Percentiles rank a stretch among this genome's conserved stretches.
These are phyloP conservation scores for Nicotiana noctiflora DNA, from an alignment of 257 asterid genomes.

Conservation along the genomic window DNA sequence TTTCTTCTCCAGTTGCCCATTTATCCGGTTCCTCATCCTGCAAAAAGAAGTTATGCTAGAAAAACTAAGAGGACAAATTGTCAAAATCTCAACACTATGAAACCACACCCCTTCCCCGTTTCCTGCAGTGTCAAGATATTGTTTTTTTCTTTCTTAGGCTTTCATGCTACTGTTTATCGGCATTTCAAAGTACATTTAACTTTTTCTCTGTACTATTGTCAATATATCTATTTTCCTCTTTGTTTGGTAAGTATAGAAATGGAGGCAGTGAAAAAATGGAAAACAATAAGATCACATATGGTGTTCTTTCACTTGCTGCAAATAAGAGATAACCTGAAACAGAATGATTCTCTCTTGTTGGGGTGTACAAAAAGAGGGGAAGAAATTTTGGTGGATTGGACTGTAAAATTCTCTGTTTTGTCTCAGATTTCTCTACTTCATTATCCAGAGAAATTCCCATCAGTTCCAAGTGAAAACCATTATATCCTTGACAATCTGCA, in stretches of 20 bases:
- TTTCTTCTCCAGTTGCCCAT: slow-evolving; percentile 30
- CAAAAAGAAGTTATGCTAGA: slow-evolving; percentile 1
- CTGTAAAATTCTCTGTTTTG: background rate
- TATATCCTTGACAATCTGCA: background rate
- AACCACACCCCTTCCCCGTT: background rate
- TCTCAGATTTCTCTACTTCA: background rate
- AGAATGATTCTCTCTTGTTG: background rate
- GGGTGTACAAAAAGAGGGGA: background rate
- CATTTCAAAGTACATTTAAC: background rate
- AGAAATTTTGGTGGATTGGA: background rate
- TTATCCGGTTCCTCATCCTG: slow-evolving; percentile 36
- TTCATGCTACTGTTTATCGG: background rate
- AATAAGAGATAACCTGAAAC: background rate
- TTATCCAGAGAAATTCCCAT: background rate
- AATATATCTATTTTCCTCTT: background rate
- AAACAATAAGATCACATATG: background rate
- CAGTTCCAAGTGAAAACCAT: background rate
- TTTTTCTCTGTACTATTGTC: background rate
- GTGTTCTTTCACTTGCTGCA: background rate
- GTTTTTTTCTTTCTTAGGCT: background rate
- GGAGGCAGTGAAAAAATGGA: background rate
- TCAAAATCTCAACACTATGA: background rate
- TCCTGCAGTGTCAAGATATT: background rate
- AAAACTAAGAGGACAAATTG: no score
- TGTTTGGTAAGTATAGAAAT: background rate